Evolutionary conservation across 2,329 filamentous ascomycete genomes (phyloP).

Genomic region (Emergomyces pasteurianus): DNA sequence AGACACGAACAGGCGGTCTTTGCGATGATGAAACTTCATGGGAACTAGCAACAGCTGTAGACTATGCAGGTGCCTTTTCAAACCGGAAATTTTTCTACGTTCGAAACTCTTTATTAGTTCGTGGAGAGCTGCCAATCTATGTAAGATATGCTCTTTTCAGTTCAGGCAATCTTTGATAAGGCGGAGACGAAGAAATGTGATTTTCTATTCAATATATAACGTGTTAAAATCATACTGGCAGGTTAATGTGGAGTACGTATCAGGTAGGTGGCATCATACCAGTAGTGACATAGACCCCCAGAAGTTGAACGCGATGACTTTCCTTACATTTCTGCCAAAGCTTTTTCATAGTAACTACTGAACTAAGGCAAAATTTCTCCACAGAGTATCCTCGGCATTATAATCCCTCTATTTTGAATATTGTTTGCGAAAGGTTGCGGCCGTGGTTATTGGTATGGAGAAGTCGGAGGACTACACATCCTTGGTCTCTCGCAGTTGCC

Average conservation of each 20-base stretch:
- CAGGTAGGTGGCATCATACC: not conserved
- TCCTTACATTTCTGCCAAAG: not conserved
- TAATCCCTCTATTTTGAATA: not conserved
- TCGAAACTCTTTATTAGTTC: not conserved
- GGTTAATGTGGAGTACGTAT: not conserved
- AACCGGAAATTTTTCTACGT: not conserved
- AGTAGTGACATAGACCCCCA: not conserved
- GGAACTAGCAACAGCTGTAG: not conserved
- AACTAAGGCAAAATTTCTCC: not conserved
- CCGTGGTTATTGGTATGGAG: too few species aligned
- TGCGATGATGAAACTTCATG: not conserved
- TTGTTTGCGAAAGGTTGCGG: not conserved
- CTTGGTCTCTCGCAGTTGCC: too few species aligned
- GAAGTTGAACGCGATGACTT: not conserved
- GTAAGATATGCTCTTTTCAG: not conserved
- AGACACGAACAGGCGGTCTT: not conserved
- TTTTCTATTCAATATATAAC: not conserved
- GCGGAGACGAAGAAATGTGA: not conserved
- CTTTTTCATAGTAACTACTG: not conserved
- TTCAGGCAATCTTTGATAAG: not conserved
- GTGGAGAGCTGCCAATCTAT: not conserved
- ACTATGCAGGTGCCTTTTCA: not conserved
- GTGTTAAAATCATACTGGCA: not conserved
- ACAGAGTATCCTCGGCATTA: too few species aligned
- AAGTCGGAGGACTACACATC: too few species aligned